These are phyloP conservation scores for Metschnikowia amazonensis DNA, from an alignment of 805 yeast genomes.

Conservation along the genomic window DNA sequence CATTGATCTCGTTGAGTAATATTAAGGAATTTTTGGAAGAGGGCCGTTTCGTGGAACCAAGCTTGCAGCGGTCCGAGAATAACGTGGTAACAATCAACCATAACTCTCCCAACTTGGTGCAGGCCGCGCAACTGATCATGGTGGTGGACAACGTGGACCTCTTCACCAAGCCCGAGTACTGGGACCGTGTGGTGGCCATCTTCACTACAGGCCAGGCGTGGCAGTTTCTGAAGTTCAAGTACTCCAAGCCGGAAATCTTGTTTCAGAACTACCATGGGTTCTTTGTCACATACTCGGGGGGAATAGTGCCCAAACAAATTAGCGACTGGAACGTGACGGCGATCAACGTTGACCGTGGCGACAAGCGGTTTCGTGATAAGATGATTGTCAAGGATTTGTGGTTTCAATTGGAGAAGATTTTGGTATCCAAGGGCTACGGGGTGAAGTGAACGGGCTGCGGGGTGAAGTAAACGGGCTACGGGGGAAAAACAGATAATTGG, in stretches of 20 bases:
- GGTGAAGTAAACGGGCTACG: not conserved
- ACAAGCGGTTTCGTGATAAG: slow-evolving; percentile 80
- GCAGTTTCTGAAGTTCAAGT: slow-evolving; percentile 89
- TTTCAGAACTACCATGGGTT: slow-evolving; percentile 85
- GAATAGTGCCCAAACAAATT: slow-evolving; percentile 69
- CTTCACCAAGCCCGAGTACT: slow-evolving; percentile 85
- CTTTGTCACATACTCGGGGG: slow-evolving; percentile 72
- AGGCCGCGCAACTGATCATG: slow-evolving; percentile 59
- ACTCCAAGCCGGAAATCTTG: slow-evolving; percentile 72
- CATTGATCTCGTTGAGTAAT: slow-evolving; percentile 37
- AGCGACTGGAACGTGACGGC: slow-evolving; percentile 86
- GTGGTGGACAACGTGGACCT: slow-evolving; percentile 86
- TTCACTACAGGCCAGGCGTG: slow-evolving; percentile 96
- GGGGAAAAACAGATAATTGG: not conserved
- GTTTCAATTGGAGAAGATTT: slow-evolving; percentile 73
- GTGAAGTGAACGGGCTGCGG: slow-evolving; percentile 3
- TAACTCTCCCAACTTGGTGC: slow-evolving; percentile 46
- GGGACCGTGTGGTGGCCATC: slow-evolving; percentile 96
- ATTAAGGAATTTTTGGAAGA: slow-evolving; percentile 54
- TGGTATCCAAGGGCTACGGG: slow-evolving; percentile 61
- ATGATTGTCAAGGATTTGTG: slow-evolving; percentile 84
- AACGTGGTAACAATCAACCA: slow-evolving; percentile 52
- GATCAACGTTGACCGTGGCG: slow-evolving; percentile 69
- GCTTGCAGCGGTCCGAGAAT: slow-evolving; percentile 29
- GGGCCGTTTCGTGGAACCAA: slow-evolving; percentile 61